Evolutionary conservation across 192 early-diverging fungal species (phyloP), one percentile per base, ranked within the genome.

Genomic region (Chytriomyces confervae): DNA sequence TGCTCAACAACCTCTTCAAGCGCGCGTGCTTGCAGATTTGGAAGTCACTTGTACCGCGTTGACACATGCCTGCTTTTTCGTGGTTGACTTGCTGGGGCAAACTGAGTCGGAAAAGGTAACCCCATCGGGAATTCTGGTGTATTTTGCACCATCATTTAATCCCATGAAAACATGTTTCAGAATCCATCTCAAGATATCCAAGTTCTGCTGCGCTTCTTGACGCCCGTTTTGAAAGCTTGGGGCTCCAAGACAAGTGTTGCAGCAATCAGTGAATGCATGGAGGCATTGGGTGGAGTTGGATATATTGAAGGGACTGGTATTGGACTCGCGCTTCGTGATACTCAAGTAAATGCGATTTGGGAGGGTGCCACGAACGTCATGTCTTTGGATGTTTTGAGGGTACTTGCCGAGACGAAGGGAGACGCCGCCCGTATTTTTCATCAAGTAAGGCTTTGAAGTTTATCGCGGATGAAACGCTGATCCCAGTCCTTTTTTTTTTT

Each of bases 291-390:
- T 53, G 92, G 92, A 0, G 86, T 91, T 66, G 92, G 92, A 0
- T 93, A 93, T 75, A 93, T 93, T 84, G 92, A 93, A 75, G 91
- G 93, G 53, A 84, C 84, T 7, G 91, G 91, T 10, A 85, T 92
- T 65, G 88, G 83, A 4, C 78, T 85, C 9, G 76, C 82, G 0
- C 75, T 92, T 66, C 80, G 91, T n/a, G 90, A 93, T 71, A 81
- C 89, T 0, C 75, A 83, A 9, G 91, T 93, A n/a, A 89, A 90
- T 73, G 80, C 84, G 5, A 93, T 93, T 62, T 93, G 92, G 92
- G 92, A 93, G 50, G 92, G 92, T 6, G 93, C 92, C 0, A 88
- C 91, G 0, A 92, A 92, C 64, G 86, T 93, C 2, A 76, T 91
- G 23, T 83, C 90, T 1, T 77, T 90, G 65, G 92, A 93, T 81